A percentile compares a stretch with the other conserved stretches of the same genome.
Evolutionary conservation across 148 eudicot genomes (phyloP).

Genomic region (Limonium bicolor): DNA sequence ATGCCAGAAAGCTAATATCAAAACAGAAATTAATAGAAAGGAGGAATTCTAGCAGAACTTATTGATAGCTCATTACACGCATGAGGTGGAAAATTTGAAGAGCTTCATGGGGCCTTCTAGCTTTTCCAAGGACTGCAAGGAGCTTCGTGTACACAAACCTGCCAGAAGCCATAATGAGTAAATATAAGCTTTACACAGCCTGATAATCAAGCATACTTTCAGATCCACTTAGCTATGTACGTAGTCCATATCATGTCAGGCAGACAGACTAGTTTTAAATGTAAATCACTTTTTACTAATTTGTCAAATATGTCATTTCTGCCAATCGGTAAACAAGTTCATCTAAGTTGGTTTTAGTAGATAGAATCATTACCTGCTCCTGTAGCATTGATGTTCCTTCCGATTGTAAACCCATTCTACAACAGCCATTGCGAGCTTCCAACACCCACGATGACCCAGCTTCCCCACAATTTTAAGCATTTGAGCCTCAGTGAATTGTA

Average conservation of each 20-base stretch:
- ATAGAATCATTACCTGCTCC: constrained; percentile 49
- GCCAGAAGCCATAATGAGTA: constrained; percentile 4
- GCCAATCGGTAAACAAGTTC: too few species aligned
- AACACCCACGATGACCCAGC: constrained; percentile 54
- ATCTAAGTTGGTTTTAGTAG: background rate
- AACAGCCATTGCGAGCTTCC: constrained; percentile 76
- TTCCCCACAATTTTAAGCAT: constrained; percentile 67
- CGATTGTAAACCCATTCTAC: constrained; percentile 76
- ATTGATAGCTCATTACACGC: constrained; percentile 58
- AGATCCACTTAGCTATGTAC: too few species aligned
- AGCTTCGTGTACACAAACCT: constrained; percentile 96
- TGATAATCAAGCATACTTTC: too few species aligned
- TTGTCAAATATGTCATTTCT: too few species aligned
- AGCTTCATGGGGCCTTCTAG: constrained; percentile 72
- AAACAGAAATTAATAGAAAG: too few species aligned
- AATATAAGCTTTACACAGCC: too few species aligned
- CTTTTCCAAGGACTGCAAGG: constrained; percentile 72
- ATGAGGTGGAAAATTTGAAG: constrained; percentile 63
- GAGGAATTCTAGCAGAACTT: too few species aligned
- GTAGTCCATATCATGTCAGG: too few species aligned
- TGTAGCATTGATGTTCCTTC: constrained; percentile 43
- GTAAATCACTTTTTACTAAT: too few species aligned
- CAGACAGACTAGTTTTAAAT: too few species aligned
- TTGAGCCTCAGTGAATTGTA: constrained; percentile 70
- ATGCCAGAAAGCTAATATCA: too few species aligned